Conservation (phyloP, 768 basidiomycete species). For the Leccinellum rugosiceps region DNA sequence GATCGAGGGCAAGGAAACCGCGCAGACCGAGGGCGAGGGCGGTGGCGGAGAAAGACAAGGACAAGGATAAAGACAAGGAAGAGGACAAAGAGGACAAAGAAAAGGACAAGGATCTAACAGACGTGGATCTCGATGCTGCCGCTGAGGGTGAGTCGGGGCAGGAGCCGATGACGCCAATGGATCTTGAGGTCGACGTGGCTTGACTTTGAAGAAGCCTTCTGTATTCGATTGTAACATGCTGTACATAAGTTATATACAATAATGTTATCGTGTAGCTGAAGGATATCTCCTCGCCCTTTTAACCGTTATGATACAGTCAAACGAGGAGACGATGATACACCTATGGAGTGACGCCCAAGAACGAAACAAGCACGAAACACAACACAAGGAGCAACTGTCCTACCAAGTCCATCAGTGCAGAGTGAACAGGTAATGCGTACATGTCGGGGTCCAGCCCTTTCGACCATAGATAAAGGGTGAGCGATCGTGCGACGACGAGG, state of each 20-base stretch:
- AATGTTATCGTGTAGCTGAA: neutral
- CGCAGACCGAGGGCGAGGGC: conserved; percentile 23
- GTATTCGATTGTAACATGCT: neutral
- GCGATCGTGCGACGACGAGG: conserved; percentile 56
- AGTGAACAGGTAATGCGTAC: conserved; percentile 92
- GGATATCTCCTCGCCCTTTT: neutral
- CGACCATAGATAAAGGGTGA: conserved; percentile 80
- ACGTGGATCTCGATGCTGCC: conserved; percentile 28
- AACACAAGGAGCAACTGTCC: conserved; percentile 78
- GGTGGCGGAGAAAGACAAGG: conserved; percentile 26
- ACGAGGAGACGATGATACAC: neutral
- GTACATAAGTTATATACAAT: neutral
- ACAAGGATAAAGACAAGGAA: conserved; percentile 14
- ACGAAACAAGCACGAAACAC: conserved; percentile 66
- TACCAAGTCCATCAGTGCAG: conserved; percentile 81
- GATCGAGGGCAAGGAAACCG: conserved; percentile 31
- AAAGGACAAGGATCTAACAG: conserved; percentile 25
- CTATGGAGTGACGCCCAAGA: conserved; percentile 30
- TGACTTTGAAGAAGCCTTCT: conserved; percentile 40
- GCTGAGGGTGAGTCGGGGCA: conserved; percentile 31
- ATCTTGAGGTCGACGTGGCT: conserved; percentile 35
- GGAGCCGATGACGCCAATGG: conserved; percentile 37
- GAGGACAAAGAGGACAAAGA: conserved; percentile 16
- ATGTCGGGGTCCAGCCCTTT: conserved; percentile 81
- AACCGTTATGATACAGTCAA: neutral